Conservation (phyloP, 441 rosid species). For the Gossypium laxum region DNA sequence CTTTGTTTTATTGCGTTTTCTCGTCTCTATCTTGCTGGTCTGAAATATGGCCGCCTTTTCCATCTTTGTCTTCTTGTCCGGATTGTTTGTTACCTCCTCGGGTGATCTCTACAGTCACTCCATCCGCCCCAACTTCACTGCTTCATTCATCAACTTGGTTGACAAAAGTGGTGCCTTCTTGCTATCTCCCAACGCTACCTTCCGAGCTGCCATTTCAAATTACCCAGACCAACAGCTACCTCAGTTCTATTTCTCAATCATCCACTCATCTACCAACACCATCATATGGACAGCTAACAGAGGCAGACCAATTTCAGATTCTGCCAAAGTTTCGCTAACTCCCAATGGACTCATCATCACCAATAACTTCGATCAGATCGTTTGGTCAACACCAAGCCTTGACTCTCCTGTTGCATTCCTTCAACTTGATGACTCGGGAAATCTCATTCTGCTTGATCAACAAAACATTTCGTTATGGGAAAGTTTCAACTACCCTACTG, state of each 20-base stretch:
- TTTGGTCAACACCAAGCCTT: slow-evolving; percentile 52
- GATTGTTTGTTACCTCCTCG: not conserved
- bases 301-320: slow-evolving; percentile 42
- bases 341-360: slow-evolving; percentile 37
- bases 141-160: slow-evolving; percentile 39
- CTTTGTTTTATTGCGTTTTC: not conserved
- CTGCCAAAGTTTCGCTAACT: slow-evolving; percentile 48
- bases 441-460: slow-evolving; percentile 51
- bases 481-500: slow-evolving; percentile 58
- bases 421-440: slow-evolving; percentile 57
- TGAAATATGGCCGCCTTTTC: not conserved
- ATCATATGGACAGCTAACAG: slow-evolving; percentile 76
- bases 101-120: not conserved
- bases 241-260: slow-evolving; percentile 49
- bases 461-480: slow-evolving; percentile 59
- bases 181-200: slow-evolving; percentile 39
- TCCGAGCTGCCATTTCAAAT: slow-evolving; percentile 50
- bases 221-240: slow-evolving; percentile 25
- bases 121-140: slow-evolving; percentile 55
- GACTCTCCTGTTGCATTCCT: slow-evolving; percentile 22
- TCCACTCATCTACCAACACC: slow-evolving; percentile 45
- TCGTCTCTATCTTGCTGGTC: not conserved
- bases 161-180: slow-evolving; percentile 57
- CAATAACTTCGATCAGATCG: slow-evolving; percentile 30
- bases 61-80: not conserved